Conservation (phyloP, 164 flowering plant genomes). For the Amborella trichopoda region DNA sequence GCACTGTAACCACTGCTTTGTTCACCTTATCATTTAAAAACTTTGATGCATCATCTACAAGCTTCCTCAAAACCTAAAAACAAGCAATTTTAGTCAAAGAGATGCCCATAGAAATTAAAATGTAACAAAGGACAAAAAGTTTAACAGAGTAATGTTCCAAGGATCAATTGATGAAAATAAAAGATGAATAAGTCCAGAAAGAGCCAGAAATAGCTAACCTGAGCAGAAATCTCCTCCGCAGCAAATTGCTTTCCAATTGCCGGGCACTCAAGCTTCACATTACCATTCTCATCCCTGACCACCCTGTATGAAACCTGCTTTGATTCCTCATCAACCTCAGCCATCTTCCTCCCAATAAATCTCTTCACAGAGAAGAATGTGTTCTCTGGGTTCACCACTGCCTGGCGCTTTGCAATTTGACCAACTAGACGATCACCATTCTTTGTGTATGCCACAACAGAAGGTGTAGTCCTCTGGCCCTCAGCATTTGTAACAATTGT, state of each 20-base stretch:
- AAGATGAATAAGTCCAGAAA: too few species aligned
- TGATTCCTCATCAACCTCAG: slow-evolving; percentile 52
- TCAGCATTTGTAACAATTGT: slow-evolving; percentile 63
- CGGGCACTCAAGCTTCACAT: slow-evolving; percentile 66
- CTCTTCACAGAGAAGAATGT: slow-evolving; percentile 79
- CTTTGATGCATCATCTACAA: slow-evolving; percentile 93
- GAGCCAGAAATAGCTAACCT: too few species aligned
- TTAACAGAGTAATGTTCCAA: too few species aligned
- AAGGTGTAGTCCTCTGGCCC: slow-evolving; percentile 84
- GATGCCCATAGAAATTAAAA: too few species aligned
- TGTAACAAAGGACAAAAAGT: too few species aligned
- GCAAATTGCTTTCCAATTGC: slow-evolving; percentile 67
- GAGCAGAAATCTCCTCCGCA: slow-evolving; percentile 72
- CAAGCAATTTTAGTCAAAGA: too few species aligned
- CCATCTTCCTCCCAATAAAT: slow-evolving; percentile 70
- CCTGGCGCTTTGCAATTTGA: slow-evolving; percentile 93
- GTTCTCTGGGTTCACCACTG: slow-evolving; percentile 87
- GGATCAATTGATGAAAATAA: too few species aligned
- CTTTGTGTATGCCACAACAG: slow-evolving; percentile 94
- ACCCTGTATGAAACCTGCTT: slow-evolving; percentile 57
- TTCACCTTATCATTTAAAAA: slow-evolving; percentile 84
- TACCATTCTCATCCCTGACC: slow-evolving; percentile 57
- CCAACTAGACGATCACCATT: slow-evolving; percentile 78
- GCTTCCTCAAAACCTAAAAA: slow-evolving; percentile 76
- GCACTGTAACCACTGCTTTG: slow-evolving; percentile 94